Conservation (phyloP, 805 yeast genomes). For the Debaryomyces castellii region DNA sequence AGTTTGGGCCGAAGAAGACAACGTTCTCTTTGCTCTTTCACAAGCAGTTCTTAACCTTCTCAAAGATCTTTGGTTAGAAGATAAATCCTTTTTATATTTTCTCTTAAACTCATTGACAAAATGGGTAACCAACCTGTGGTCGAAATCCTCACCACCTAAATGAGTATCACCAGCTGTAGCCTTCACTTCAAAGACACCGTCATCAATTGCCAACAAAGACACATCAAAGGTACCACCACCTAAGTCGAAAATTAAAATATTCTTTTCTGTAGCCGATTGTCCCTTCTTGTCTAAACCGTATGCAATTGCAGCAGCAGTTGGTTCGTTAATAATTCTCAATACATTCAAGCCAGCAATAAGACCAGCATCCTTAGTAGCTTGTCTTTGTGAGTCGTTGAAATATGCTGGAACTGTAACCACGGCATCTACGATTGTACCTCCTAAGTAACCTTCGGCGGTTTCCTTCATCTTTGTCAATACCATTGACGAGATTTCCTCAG, state of each 20-base stretch:
- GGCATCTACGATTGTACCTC: slow-evolving; percentile 64
- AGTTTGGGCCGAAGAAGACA: slow-evolving; percentile 92
- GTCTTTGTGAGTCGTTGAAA: slow-evolving; percentile 97
- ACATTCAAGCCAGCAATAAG: slow-evolving; percentile 94
- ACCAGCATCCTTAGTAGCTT: slow-evolving; percentile 98
- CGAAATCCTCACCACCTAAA: slow-evolving; percentile 97
- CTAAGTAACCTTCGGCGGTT: slow-evolving; percentile 84
- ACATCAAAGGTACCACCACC: slow-evolving; percentile 53
- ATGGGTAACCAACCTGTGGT: slow-evolving; percentile 91
- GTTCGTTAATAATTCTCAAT: slow-evolving; percentile 92
- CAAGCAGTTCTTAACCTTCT: slow-evolving; percentile 99
- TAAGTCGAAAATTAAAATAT: slow-evolving; percentile 47
- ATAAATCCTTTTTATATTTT: slow-evolving; percentile 93
- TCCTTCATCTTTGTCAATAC: slow-evolving; percentile 85
- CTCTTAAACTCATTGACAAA: slow-evolving; percentile 95
- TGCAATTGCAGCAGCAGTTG: slow-evolving; percentile 80
- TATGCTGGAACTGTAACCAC: slow-evolving; percentile 97
- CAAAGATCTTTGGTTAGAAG: slow-evolving; percentile 92
- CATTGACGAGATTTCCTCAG: slow-evolving; percentile 96
- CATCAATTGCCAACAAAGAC: slow-evolving; percentile 46
- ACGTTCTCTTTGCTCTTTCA: slow-evolving; percentile 98
- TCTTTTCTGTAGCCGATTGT: slow-evolving; percentile 60
- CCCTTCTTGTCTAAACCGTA: slow-evolving; percentile 47
- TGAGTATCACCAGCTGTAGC: slow-evolving; percentile 51
- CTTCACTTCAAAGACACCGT: slow-evolving; percentile 50